Evolutionary conservation across 805 yeast species (phyloP), one percentile per base, ranked within the genome.

Genomic region (Yamadazyma kitorensis): DNA sequence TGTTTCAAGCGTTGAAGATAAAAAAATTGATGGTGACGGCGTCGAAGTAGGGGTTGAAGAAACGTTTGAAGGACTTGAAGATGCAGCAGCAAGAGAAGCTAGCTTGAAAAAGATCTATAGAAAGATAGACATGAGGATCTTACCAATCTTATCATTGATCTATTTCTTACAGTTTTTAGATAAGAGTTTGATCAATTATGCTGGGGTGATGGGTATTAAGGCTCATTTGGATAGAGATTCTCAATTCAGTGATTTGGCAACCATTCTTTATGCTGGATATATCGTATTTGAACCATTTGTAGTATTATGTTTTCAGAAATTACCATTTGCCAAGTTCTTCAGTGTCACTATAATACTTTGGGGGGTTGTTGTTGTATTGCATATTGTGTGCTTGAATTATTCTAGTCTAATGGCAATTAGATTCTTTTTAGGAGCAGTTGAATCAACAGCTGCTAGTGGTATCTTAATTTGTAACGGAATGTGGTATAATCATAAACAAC

Each of bases 151-250:
- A 44, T 73, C 81, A 43, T 58, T 67, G 23, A 68, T 76, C 10
- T 78, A 78, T 44, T 69, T 78, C 36, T 54, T 77, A 12, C 81
- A 78, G 57, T 75, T 74, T 44, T 55, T 78, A 36, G 85, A 79
- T 44, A 79, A 79, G 46, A 65, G 75, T n/a, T 54, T 78, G 32
- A 54, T 74, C 24, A 77, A 78, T 42, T 76, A 78, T 47, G 80
- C 84, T 2, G 80, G 80, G 11, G 78, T 78, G 1, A 74, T 79
- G 82, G 83, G 83, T 1, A 74, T 78, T 44, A 73, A 70, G 47
- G 51, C 61, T 2, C 64, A 74, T 45, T 58, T 76, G 40, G 57
- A 69, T 5, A 63, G 74, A 25, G 43, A 42, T 22, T 50, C 56
- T 36, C 72, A 77, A 32, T 76, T 69, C 46, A 70, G 77, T 15